Evolutionary conservation across 345 rosid genomes (phyloP).

Genomic region (Citrus sp.): DNA sequence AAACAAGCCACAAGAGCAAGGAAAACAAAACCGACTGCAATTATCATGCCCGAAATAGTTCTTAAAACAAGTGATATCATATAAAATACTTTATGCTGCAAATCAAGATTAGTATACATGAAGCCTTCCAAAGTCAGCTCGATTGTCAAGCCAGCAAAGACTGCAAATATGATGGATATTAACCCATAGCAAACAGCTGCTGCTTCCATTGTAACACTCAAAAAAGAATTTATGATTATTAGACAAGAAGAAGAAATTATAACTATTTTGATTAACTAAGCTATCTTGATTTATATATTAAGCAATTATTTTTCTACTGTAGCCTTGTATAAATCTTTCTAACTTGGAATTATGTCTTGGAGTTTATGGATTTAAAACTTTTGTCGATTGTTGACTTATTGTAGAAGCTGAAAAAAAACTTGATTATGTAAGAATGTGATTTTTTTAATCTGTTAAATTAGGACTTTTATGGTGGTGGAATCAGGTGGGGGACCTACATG

Average conservation of each 20-base stretch:
- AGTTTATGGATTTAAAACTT: neutral
- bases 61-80: neutral
- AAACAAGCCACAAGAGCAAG: neutral
- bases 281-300: too few species aligned
- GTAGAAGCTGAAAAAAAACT: neutral
- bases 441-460: neutral
- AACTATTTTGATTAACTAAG: too few species aligned
- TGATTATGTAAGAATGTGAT: neutral
- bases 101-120: neutral
- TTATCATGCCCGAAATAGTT: neutral
- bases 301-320: too few species aligned
- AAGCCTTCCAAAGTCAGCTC: neutral
- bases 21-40: neutral
- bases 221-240: too few species aligned
- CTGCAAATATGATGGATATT: neutral
- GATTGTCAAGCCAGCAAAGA: neutral
- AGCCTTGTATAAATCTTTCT: too few species aligned
- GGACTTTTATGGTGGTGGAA: neutral
- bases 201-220: neutral
- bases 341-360: neutral
- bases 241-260: too few species aligned
- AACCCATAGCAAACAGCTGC: neutral
- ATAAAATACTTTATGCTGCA: neutral
- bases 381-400: neutral
- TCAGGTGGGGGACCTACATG: too few species aligned